A percentile compares a stretch with the other conserved stretches of the same genome.
Evolutionary conservation across 2,329 filamentous ascomycete genomes (phyloP).

Genomic region (Pseudodiploospora longispora): DNA sequence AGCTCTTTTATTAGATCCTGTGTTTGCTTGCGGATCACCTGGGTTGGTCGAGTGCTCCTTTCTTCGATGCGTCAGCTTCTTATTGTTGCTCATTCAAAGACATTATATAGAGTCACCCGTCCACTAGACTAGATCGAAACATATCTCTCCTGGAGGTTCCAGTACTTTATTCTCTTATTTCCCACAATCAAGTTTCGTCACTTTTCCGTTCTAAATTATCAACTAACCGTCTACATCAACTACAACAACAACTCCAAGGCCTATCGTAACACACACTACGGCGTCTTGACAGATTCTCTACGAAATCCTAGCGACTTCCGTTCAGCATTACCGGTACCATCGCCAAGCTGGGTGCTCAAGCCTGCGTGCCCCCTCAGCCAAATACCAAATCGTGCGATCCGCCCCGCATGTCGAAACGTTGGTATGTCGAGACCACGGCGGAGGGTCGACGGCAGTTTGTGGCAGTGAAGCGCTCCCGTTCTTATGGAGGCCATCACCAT

Average conservation of each 20-base stretch:
- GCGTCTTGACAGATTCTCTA: too few relatives aligned
- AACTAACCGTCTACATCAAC: not conserved
- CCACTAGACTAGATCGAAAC: conserved; percentile 1
- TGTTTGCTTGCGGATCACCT: conserved; percentile 9
- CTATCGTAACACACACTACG: too few relatives aligned
- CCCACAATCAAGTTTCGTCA: not conserved
- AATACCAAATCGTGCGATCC: not conserved
- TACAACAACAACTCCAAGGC: not conserved
- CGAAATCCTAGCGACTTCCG: too few relatives aligned
- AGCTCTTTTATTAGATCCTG: conserved; percentile 2
- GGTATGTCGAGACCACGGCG: conserved; percentile 27
- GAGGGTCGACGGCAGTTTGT: conserved; percentile 29
- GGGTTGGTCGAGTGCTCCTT: conserved; percentile 8
- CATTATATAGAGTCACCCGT: conserved; percentile 4
- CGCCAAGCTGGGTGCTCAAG: conserved; percentile 13
- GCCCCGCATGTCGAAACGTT: conserved; percentile 25
- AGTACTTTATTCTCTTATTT: not conserved
- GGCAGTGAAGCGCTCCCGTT: conserved; percentile 31
- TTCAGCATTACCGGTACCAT: conserved; percentile 1
- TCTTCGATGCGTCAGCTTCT: not conserved
- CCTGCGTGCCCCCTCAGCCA: not conserved
- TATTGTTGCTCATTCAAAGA: conserved; percentile 2
- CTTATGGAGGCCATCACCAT: conserved; percentile 22
- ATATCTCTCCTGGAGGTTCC: not conserved
- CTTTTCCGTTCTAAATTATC: not conserved